Base-by-base conservation (phyloP, 75 land plant species). In the Pinus taeda region DNA sequence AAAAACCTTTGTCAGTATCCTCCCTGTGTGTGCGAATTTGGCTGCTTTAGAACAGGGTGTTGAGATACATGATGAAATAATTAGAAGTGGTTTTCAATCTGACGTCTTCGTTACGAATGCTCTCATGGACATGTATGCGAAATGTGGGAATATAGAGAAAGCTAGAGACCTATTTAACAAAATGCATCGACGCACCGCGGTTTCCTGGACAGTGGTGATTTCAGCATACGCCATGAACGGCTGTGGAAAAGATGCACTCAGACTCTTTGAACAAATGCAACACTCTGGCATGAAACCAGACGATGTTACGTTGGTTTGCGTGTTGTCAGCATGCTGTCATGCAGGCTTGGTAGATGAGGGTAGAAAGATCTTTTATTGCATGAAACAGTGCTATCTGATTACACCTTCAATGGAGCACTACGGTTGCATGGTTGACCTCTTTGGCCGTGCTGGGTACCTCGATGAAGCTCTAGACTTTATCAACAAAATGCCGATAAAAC, bases 121-220 rank as follows among this genome's bases (percentile, higher is more conserved):
- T 15, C 57, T 79, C 20, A 59, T 79, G 26, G 42, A 79, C 57
- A 79, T 79, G 80, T 79, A 79, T 79, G 60, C 57, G 4, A 79
- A 73, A 74, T 79, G 80, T 57, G 80, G 80, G 11, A 22, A n/a
- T 6, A 22, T 79, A 33, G n/a, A 74, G 60, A 59, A 74, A 24
- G 80, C 80, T 3, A 17, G 58, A 4, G 17, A 22, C 15, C 15
- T 56, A 20, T 79, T 79, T 57, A 33, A 73, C 22, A 73, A 29
- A 9, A 15, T 79, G 45, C 80, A 55, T 30, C 49, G 24, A 9
- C 24, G 21, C n/a, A 39, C 22, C 15, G 60, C 30, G 14, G 62
- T 64, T 24, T 55, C 78, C 3, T 79, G 80, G 80, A 73, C 59
- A 29, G 59, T 75, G 21, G 18, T 81, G 37, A 76, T 81, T 42